These are phyloP conservation scores for Arthroderma sp. DNA, from an alignment of 2,329 filamentous ascomycete species.

Conservation along the genomic window DNA sequence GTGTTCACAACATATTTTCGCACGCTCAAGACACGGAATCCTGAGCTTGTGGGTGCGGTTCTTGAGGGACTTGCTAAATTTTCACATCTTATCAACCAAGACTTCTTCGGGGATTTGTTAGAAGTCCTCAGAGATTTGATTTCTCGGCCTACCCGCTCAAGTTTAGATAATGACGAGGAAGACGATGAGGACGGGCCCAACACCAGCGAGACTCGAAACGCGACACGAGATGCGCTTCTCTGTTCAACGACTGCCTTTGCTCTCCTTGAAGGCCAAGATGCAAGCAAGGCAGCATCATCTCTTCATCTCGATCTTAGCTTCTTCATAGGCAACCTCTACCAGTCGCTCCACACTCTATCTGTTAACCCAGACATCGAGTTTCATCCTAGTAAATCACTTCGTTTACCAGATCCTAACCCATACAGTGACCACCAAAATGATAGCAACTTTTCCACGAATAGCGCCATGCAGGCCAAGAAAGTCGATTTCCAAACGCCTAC, in stretches of 20 bases:
- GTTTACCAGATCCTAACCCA: conserved; percentile 55
- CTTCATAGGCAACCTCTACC: conserved; percentile 91
- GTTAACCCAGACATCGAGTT: conserved; percentile 79
- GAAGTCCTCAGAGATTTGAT: conserved; percentile 92
- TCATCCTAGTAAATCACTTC: conserved; percentile 56
- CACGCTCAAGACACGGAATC: conserved; percentile 70
- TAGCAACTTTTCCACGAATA: conserved; percentile 23
- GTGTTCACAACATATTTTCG: conserved; percentile 94
- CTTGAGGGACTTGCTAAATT: conserved; percentile 90
- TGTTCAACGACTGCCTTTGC: conserved; percentile 95
- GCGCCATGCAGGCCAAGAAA: conserved; percentile 45
- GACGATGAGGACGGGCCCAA: conserved; percentile 34
- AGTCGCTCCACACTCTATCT: conserved; percentile 64
- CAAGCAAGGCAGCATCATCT: conserved; percentile 65
- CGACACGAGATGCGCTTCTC: conserved; percentile 75
- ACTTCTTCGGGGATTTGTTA: conserved; percentile 93
- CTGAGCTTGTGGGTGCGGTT: conserved; percentile 89
- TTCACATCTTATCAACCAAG: conserved; percentile 93
- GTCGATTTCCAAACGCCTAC: conserved; percentile 94
- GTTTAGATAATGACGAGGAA: conserved; percentile 38
- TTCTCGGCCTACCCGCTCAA: conserved; percentile 42
- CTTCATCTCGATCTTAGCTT: conserved; percentile 86
- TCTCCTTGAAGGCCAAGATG: conserved; percentile 89
- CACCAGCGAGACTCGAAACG: conserved; percentile 47
- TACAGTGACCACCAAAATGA: conserved; percentile 7